Percentiles rank a stretch among this genome's conserved stretches.
phyloP scores from a whole-genome alignment of 257 asterid genomes.

The Linaria vulgaris region DNA sequence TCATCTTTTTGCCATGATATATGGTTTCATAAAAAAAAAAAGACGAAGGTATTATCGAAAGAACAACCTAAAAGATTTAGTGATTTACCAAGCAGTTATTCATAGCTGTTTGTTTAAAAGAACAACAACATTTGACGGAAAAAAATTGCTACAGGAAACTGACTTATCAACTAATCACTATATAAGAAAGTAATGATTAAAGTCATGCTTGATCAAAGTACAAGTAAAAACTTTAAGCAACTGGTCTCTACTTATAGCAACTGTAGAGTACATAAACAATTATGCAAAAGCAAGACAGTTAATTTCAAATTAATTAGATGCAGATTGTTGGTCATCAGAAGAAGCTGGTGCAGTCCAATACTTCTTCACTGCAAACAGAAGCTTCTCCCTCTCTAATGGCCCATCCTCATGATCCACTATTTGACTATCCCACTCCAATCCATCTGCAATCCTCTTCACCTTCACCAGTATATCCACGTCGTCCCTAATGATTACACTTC shows the following conservation, averaged over 20 bases:
- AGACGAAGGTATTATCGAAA: too few species aligned
- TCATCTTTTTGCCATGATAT: too few species aligned
- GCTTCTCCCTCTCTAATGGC: slow-evolving; percentile 80
- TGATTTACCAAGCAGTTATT: neutral
- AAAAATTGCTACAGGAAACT: neutral
- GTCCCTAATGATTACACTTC: slow-evolving; percentile 75
- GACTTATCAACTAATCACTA: slow-evolving; percentile 13
- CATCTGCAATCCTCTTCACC: slow-evolving; percentile 64
- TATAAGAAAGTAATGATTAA: neutral
- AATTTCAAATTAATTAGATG: neutral
- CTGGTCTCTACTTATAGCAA: neutral
- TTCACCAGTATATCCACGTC: slow-evolving; percentile 68
- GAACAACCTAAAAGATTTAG: too few species aligned
- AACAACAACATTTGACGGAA: neutral
- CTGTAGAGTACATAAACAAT: neutral
- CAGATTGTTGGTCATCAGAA: slow-evolving; percentile 22
- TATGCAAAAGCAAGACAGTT: neutral
- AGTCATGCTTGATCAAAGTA: neutral
- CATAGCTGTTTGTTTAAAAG: neutral
- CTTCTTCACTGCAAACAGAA: slow-evolving; percentile 69
- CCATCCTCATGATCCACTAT: slow-evolving; percentile 88
- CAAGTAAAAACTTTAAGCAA: neutral
- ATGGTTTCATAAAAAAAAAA: too few species aligned
- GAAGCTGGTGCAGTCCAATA: slow-evolving; percentile 81
- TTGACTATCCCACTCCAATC: slow-evolving; percentile 74